Evolutionary conservation across 257 asterid species (phyloP).

Genomic region (Echium plantagineum): DNA sequence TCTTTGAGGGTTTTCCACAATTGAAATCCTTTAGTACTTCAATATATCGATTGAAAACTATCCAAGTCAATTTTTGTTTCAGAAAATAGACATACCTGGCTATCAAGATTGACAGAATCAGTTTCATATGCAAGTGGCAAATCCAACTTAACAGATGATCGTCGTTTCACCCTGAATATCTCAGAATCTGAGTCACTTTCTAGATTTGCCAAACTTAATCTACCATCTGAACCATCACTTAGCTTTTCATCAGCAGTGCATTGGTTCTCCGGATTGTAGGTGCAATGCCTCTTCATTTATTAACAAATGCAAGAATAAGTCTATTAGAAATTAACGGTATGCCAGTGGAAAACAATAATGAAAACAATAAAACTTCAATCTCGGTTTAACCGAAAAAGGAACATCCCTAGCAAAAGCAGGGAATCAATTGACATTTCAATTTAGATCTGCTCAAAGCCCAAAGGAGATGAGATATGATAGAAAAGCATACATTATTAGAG

Average conservation of each 20-base stretch:
- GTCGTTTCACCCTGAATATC: slow-evolving; percentile 75
- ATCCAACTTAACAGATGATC: slow-evolving; percentile 50
- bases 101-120: slow-evolving; percentile 27
- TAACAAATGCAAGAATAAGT: neutral
- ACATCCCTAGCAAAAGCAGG: neutral
- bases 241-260: slow-evolving; percentile 11
- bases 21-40: neutral
- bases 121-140: slow-evolving; percentile 30
- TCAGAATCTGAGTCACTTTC: slow-evolving; percentile 81
- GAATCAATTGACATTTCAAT: no score
- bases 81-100: slow-evolving; percentile 39
- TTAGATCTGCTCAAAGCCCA: no score
- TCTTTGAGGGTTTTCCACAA: neutral
- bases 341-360: neutral
- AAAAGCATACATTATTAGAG: slow-evolving; percentile 22
- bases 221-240: slow-evolving; percentile 16
- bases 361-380: neutral
- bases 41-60: neutral
- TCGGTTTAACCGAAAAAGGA: neutral
- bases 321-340: neutral
- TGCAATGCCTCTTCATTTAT: slow-evolving; percentile 25
- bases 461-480: neutral
- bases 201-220: slow-evolving; percentile 22
- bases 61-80: neutral
- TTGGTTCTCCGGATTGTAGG: slow-evolving; percentile 17